phyloP scores from a whole-genome alignment of 2,329 filamentous ascomycete species.

The Fusarium proliferatum region DNA sequence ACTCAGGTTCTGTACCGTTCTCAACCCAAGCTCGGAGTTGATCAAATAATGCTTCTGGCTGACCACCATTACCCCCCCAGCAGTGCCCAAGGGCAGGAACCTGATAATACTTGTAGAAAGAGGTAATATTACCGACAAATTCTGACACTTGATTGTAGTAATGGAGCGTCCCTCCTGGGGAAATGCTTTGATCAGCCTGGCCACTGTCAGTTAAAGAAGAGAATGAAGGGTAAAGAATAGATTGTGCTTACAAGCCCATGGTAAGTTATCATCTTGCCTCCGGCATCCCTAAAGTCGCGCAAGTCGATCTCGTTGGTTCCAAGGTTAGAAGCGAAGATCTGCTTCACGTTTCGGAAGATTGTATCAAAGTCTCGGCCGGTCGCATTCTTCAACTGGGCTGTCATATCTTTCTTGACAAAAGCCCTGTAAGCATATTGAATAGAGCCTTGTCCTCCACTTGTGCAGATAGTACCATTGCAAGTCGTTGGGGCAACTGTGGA shows the following conservation, averaged over 20 bases:
- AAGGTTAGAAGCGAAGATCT: background rate
- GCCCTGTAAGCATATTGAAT: background rate
- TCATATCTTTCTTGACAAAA: background rate
- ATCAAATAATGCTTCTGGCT: constrained; percentile 42
- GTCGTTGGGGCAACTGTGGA: background rate
- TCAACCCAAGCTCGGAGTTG: constrained; percentile 48
- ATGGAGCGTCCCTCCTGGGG: constrained; percentile 31
- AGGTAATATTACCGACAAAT: constrained; percentile 28
- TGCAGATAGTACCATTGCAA: background rate
- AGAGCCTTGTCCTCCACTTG: background rate
- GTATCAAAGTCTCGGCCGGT: constrained; percentile 9
- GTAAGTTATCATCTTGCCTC: constrained; percentile 29
- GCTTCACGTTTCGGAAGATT: background rate
- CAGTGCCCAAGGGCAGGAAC: constrained; percentile 52
- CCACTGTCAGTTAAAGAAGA: background rate
- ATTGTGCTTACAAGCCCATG: constrained; percentile 22
- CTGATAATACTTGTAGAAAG: constrained; percentile 50
- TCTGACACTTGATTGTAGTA: constrained; percentile 45
- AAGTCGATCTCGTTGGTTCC: constrained; percentile 23
- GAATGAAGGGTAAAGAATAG: no score
- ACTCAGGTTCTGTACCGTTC: constrained; percentile 44
- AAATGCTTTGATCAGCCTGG: constrained; percentile 37
- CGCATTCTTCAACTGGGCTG: background rate
- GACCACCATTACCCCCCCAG: constrained; percentile 35
- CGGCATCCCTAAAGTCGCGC: constrained; percentile 14